Evolutionary conservation across 371 early-diverging fungal species (phyloP).

Genomic region (Capillidium rhysosporum): DNA sequence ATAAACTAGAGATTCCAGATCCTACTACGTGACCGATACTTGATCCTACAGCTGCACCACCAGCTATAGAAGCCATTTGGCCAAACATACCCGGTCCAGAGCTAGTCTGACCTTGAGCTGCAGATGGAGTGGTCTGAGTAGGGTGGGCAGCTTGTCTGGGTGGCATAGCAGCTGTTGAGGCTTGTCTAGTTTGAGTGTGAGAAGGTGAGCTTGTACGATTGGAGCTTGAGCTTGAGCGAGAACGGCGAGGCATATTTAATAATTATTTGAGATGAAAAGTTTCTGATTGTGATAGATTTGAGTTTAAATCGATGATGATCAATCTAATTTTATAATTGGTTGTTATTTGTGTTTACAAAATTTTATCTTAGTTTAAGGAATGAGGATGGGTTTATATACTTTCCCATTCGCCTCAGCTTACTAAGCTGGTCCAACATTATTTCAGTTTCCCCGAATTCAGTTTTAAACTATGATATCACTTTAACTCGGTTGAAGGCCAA

Average conservation of each 20-base stretch:
- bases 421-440: too few species aligned
- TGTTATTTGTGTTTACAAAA: too few species aligned
- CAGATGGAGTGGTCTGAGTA: slow-evolving; percentile 14
- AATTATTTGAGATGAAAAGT: background rate
- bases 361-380: too few species aligned
- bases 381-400: too few species aligned
- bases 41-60: slow-evolving; percentile 80
- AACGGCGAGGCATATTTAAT: slow-evolving; percentile 1
- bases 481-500: too few species aligned
- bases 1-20: slow-evolving; percentile 45
- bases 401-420: too few species aligned
- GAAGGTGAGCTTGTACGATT: background rate
- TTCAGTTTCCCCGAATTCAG: too few species aligned
- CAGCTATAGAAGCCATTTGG: slow-evolving; percentile 82
- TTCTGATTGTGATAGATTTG: background rate
- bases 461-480: too few species aligned
- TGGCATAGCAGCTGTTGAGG: slow-evolving; percentile 12
- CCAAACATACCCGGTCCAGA: slow-evolving; percentile 50
- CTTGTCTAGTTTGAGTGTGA: slow-evolving; percentile 5
- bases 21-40: slow-evolving; percentile 55
- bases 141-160: slow-evolving; percentile 10
- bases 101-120: slow-evolving; percentile 17
- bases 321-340: too few species aligned
- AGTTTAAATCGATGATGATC: too few species aligned
- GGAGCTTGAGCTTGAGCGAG: background rate